phyloP scores from a whole-genome alignment of 352 stramenopile genomes.

The Phytopythium sindhum region DNA sequence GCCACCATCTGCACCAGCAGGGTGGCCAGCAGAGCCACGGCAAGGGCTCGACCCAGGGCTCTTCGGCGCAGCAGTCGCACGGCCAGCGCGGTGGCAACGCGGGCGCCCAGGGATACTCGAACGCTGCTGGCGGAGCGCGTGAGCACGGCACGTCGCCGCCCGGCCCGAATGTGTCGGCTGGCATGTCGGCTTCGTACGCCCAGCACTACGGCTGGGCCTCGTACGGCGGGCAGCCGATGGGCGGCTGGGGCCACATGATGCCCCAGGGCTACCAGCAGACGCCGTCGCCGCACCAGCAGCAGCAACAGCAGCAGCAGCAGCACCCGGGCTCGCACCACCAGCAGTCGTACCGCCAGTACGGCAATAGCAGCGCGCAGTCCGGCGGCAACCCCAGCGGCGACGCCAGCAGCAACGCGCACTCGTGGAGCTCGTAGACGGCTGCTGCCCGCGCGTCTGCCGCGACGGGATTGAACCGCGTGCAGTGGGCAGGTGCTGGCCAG shows the following conservation, averaged over 20 bases:
- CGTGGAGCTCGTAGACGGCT: slow-evolving; percentile 70
- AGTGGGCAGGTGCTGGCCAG: not conserved
- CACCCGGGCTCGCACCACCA: slow-evolving; percentile 55
- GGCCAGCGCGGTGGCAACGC: slow-evolving; percentile 47
- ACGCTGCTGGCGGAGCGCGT: slow-evolving; percentile 20
- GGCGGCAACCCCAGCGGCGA: slow-evolving; percentile 42
- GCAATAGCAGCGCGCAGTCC: slow-evolving; percentile 45
- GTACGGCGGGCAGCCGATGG: slow-evolving; percentile 71
- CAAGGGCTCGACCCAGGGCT: slow-evolving; percentile 42
- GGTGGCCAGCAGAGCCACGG: slow-evolving; percentile 58
- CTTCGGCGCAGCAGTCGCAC: slow-evolving; percentile 37
- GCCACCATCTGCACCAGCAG: slow-evolving; percentile 52
- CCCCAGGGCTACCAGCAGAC: slow-evolving; percentile 80
- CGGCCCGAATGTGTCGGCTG: slow-evolving; percentile 63
- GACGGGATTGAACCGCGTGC: slow-evolving; percentile 12
- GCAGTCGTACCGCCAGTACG: slow-evolving; percentile 80
- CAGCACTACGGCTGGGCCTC: slow-evolving; percentile 84
- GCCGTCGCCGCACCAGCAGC: slow-evolving; percentile 53
- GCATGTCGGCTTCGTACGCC: slow-evolving; percentile 55
- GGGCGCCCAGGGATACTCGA: slow-evolving; percentile 58
- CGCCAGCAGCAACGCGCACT: slow-evolving; percentile 47
- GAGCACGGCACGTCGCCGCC: slow-evolving; percentile 68
- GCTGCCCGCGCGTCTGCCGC: slow-evolving; percentile 3
- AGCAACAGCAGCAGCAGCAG: slow-evolving; percentile 53
- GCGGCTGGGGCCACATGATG: slow-evolving; percentile 81